Evolutionary conservation across 148 eudicot species (phyloP), one percentile per base, ranked within the genome.

Genomic region (Rhododendron ferrugineum): DNA sequence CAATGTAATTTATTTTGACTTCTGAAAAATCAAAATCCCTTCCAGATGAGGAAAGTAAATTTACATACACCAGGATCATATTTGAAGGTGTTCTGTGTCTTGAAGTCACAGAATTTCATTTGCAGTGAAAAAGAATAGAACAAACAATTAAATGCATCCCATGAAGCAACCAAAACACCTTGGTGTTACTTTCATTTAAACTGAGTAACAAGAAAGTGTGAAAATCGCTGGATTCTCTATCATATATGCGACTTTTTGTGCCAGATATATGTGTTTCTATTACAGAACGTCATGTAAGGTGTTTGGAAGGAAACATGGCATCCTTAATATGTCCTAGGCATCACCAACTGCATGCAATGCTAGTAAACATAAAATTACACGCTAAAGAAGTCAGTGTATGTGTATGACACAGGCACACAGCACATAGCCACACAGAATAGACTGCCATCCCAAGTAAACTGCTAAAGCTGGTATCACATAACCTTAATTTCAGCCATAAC

Each of bases 361-460:
- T 37, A 16, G 18, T 16, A 18, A 74, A 74, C n/a, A 74, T 36
- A 5, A 36, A 3, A 16, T 74, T 36, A 32, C 46, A 74, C 23
- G 7, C 11, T 8, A 37, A 36, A 37, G 46, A 74, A 37, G 78
- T 36, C 26, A 0, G 23, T 74, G 47, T 20, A 74, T 36, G 78
- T 22, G 15, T 36, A 74, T 36, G 78, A 37, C 40, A 37, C 37
- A n/a, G 75, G 11, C 75, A 28, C 74, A 68, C 7, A 73, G 62
- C 44, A 34, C 46, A 74, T 18, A 74, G 37, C 78, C 46, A 36
- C 78, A 36, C 10, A 74, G 46, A 34, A 18, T 28, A 15, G 60
- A 42, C 54, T 46, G 80, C 37, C 81, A 46, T 46, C 81, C 60
- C 60, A 79, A 79, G 9, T 79, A 79, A 46, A 47, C 37, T 79